Conservation (phyloP, 352 stramenopile genomes). For the Phytophthora tentaculata region DNA sequence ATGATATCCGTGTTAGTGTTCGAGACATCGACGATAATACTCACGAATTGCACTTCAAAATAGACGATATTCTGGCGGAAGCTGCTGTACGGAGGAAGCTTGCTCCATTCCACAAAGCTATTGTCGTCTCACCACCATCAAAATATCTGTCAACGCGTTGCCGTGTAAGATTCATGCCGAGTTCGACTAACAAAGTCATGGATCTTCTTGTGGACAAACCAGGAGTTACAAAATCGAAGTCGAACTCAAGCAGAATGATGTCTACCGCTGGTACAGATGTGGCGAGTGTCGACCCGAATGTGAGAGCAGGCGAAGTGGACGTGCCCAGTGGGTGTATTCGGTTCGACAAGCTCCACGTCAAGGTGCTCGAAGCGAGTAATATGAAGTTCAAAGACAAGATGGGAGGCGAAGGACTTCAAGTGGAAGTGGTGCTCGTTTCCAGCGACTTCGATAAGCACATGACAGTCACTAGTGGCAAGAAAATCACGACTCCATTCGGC, state of each 20-base stretch:
- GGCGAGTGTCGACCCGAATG: neutral
- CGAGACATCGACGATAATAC: slow-evolving; percentile 33
- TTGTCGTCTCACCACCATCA: slow-evolving; percentile 25
- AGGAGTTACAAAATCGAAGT: too few relatives aligned
- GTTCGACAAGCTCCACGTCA: slow-evolving; percentile 50
- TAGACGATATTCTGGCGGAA: slow-evolving; percentile 50
- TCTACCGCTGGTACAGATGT: neutral
- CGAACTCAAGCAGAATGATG: too few relatives aligned
- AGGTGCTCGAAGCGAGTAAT: slow-evolving; percentile 59
- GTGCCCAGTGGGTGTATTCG: slow-evolving; percentile 48
- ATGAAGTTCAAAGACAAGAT: slow-evolving; percentile 48
- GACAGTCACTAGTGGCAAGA: slow-evolving; percentile 14
- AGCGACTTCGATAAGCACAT: slow-evolving; percentile 49
- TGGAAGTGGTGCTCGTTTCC: slow-evolving; percentile 57
- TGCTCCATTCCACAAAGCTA: slow-evolving; percentile 40
- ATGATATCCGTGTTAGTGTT: slow-evolving; percentile 54
- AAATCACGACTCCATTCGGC: slow-evolving; percentile 45
- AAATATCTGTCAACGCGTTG: neutral
- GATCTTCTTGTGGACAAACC: too few relatives aligned
- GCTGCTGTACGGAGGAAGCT: slow-evolving; percentile 51
- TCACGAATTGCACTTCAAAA: slow-evolving; percentile 56
- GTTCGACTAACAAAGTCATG: neutral
- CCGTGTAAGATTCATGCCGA: slow-evolving; percentile 3
- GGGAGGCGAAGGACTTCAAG: slow-evolving; percentile 33
- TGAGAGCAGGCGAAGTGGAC: slow-evolving; percentile 1